Base-by-base conservation (phyloP, 2,329 filamentous ascomycete genomes). In the Talaromyces sp. region DNA sequence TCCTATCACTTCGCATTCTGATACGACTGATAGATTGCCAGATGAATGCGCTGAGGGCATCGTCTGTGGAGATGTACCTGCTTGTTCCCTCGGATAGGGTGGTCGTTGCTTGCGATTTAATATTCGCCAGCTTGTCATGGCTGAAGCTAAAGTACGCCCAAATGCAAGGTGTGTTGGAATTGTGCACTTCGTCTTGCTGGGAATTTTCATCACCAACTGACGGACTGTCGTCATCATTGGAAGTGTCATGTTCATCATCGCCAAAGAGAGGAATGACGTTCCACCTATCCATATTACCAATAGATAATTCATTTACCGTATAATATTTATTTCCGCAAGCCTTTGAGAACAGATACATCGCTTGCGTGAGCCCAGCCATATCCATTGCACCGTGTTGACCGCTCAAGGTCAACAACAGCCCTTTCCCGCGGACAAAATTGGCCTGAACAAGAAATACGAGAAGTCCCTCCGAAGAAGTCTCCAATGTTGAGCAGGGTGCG, bases 331-430 rank as follows among this genome's bases (percentile, higher is more conserved):
- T 68, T 0, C 68, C 70, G 60, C 82, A 84, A 0, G 81, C 82
- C 61, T 83, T 83, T 0, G 79, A 75, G 5, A 86, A 71, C 1
- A 83, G 76, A 2, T 70, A 63, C 16, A 84, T 81, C 16, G 83
- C 65, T 23, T 79, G 74, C 2, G 72, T 80, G 65, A 82, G 78
- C 1, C 82, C 83, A 0, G 75, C 76, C 71, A 82, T 80, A 61
- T 86, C 84, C 76, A 84, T 81, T 0, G 73, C 69, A 5, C 76
- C 75, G 65, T 86, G 84, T 25, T 83, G 77, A 7, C 73, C 77
- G 31, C 76, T 75, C 25, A 84, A 72, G 2, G 79, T 82, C 8
- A 86, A 73, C 1, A 86, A 64, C 0, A 86, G 66, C 0, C 83
- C 83, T 3, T 79, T 81, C 1, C 66, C 58, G 12, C 35, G 35